A percentile compares a stretch with the other conserved stretches of the same genome.
phyloP scores from a whole-genome alignment of 1,284 basidiomycete species.

The Puccinia triticina region DNA sequence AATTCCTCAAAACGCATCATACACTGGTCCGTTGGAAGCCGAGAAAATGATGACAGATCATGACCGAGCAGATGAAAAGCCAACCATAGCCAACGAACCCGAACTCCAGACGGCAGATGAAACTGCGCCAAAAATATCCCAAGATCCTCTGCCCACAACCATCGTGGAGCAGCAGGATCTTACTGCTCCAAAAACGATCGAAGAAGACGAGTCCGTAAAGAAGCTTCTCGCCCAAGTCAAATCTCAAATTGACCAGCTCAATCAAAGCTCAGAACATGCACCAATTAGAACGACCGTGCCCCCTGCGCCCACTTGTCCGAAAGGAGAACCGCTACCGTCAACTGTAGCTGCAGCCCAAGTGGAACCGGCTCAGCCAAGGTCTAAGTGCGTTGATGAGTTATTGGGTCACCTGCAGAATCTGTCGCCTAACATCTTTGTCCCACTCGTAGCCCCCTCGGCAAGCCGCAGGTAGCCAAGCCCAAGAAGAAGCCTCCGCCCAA shows the following conservation, averaged over 20 bases:
- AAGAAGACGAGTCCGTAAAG: background rate
- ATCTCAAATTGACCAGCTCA: background rate
- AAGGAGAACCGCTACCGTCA: constrained; percentile 1
- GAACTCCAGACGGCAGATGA: background rate
- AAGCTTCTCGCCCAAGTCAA: constrained; percentile 1
- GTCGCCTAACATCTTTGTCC: background rate
- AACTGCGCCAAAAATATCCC: background rate
- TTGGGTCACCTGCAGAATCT: background rate
- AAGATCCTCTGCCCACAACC: background rate
- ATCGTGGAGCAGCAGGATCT: background rate
- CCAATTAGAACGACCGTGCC: background rate
- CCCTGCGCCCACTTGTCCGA: background rate
- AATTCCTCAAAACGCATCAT: constrained; percentile 1
- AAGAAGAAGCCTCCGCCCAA: background rate
- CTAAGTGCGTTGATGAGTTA: background rate
- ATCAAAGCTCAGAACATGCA: background rate
- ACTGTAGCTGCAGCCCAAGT: background rate
- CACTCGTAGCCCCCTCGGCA: background rate
- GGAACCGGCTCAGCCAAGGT: background rate
- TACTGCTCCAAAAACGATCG: background rate
- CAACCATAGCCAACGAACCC: background rate
- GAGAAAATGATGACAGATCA: background rate
- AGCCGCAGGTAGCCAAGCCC: constrained; percentile 7
- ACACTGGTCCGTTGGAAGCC: background rate
- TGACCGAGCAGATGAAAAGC: background rate